Base-by-base conservation (phyloP, 352 stramenopile genomes). In the Phytophthora hybrid region DNA sequence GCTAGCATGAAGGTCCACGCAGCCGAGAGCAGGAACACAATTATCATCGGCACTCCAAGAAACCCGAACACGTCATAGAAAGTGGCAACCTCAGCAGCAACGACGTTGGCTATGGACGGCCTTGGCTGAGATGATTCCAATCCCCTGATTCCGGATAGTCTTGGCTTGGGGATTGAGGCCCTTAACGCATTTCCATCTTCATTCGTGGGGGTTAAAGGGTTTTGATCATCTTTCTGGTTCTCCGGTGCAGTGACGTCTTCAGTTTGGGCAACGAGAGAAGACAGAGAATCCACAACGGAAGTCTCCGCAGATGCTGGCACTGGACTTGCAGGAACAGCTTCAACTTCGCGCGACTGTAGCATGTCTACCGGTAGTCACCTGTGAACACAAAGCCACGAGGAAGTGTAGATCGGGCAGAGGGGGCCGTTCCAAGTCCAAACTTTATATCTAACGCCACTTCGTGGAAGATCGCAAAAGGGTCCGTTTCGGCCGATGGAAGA, bases 11-110 rank as follows among this genome's bases (percentile, higher is more conserved):
- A 67, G 0, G 73, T 84, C 69, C 73, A 84, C 1, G 29, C 52
- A 1, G 72, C 71, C 5, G 78, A 87, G 2, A 86, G 13, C 0
- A 83, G 2, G 31, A 90, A 84, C 11, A 76, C 54, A 1, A 76
- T 11, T 9, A 88, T 37, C 76, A 88, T 88, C 0, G 78, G 74
- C 0, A 87, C 32, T 1, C 79, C 81, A 4, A 86, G 68, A 6
- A 60, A 49, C 5, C 80, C 77, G 32, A 84, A 88, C 11, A 88
- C 64, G 14, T 73, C 60, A 26, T 76, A 69, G 51, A 83, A 81
- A 44, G 69, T 66, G 51, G 55, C 62, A 3, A 66, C 63, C 31
- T 76, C 62, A 9, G 69, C 26, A 51, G 31, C 56, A 13, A 76
- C 62, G 21, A 47, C 19, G 4, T 46, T 21, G 8, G 62, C 47